Base-by-base conservation (phyloP, 2,329 filamentous ascomycete species). In the Colletotrichum sp. region DNA sequence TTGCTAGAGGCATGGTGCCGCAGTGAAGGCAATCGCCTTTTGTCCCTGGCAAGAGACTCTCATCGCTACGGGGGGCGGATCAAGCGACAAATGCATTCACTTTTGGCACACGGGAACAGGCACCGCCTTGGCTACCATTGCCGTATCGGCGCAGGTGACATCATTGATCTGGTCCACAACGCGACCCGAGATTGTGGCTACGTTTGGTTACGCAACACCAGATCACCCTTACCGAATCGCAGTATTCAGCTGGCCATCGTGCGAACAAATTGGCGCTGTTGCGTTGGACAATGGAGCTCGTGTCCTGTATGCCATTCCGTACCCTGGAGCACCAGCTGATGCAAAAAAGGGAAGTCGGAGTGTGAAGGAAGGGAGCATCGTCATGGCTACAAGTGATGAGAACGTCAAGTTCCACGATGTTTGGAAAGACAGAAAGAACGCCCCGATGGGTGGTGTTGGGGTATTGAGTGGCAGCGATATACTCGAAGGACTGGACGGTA, bases 361-460 rank as follows among this genome's bases (percentile, higher is more conserved):
- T 57, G 79, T 72, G 74, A 81, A 82, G 75, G 85, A 88, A 81
- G 85, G 79, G 0, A 98, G 96, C 82, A 93, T 99, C 79, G 94
- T 98, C 22, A 94, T 99, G 69, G 96, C 96, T 19, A 94, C 95
- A 59, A 98, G 96, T 81, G 96, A 98, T 84, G 93, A 95, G 82
- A 98, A 92, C 79, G 94, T 98, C 84, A 97, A 97, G 82, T 98
- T 98, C 81, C 96, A 98, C 83, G 96, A 98, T 85, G 92, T 99
- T 13, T 98, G 96, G 97, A 90, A 90, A n/a, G 90, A 91, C 3
- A 87, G 89, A 55, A 88, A 86, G 79, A 93, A 90, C 80, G 85
- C 87, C 11, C 90, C 88, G 25, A 84, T 87, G 27, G 84, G 85
- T 12, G 87, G 88, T 57, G 64, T 69, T 52, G 92, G 94, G 4